A percentile compares a stretch with the other conserved stretches of the same genome.
phyloP scores from a whole-genome alignment of 2,329 filamentous ascomycete genomes.

The Fusarium buharicum region DNA sequence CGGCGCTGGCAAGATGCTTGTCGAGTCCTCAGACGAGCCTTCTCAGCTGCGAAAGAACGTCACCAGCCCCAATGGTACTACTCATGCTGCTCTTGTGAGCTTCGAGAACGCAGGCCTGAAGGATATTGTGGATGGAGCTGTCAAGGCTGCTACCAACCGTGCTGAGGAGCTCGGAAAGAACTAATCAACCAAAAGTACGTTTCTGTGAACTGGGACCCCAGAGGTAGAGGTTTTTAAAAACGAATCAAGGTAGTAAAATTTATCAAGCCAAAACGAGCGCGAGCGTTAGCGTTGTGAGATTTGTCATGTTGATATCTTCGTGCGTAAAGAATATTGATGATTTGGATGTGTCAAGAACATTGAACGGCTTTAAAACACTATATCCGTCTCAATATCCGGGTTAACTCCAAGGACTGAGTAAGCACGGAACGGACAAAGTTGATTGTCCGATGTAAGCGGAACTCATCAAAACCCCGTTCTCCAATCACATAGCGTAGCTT shows the following conservation, averaged over 20 bases:
- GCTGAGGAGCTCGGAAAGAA: conserved; percentile 57
- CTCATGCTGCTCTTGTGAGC: conserved; percentile 60
- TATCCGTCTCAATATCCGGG: conserved; percentile 1
- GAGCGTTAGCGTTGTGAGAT: no score
- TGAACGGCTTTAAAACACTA: conserved; percentile 16
- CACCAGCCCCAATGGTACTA: conserved; percentile 64
- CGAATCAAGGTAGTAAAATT: neutral
- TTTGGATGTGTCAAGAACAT: neutral
- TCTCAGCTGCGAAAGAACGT: conserved; percentile 62
- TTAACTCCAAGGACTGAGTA: neutral
- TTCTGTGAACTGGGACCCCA: neutral
- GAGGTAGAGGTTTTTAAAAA: neutral
- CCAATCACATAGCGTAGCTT: neutral
- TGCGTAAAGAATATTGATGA: no score
- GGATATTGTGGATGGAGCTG: conserved; percentile 57
- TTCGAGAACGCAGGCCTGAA: conserved; percentile 58
- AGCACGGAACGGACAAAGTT: conserved; percentile 12
- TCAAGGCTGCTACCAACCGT: conserved; percentile 57
- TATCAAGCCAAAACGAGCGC: no score
- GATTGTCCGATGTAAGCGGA: conserved; percentile 10
- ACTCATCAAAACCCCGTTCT: neutral
- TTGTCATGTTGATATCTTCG: no score
- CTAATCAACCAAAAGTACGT: conserved; percentile 11
- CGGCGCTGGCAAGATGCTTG: conserved; percentile 63
- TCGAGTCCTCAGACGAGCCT: conserved; percentile 58